These are phyloP conservation scores for Ophiocordyceps camponoti-floridani DNA, from an alignment of 2,329 filamentous ascomycete genomes.

Conservation along the genomic window DNA sequence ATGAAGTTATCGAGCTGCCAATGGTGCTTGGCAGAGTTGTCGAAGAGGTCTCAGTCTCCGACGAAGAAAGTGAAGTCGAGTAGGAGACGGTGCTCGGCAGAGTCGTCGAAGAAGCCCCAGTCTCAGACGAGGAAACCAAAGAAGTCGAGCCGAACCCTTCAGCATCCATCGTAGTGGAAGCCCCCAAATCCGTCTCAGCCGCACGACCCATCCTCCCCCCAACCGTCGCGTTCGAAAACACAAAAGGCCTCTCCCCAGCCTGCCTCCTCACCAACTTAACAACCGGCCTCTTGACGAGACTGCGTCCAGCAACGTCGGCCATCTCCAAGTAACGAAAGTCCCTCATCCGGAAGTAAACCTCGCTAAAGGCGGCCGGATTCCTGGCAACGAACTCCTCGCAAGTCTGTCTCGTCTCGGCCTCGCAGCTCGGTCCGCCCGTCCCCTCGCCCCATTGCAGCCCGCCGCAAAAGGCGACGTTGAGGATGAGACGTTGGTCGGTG, in stretches of 20 bases:
- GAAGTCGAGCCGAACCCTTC: no score
- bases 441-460: background rate
- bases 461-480: conserved; percentile 1
- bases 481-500: background rate
- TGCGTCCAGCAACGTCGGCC: no score
- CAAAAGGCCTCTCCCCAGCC: background rate
- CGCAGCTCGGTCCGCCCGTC: background rate
- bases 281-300: background rate
- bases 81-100: no score
- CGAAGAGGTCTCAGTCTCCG: no score
- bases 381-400: conserved; percentile 1
- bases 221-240: background rate
- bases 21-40: no score
- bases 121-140: no score
- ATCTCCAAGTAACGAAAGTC: conserved; percentile 1
- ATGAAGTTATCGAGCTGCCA: no score
- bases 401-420: background rate
- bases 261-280: background rate
- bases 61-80: no score
- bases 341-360: conserved; percentile 1
- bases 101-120: no score
- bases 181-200: no score
- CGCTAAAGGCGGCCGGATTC: background rate
- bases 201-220: no score
- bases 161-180: no score